These are phyloP conservation scores for Xerocomellus intermedius DNA, from an alignment of 768 basidiomycete species.

Conservation along the genomic window DNA sequence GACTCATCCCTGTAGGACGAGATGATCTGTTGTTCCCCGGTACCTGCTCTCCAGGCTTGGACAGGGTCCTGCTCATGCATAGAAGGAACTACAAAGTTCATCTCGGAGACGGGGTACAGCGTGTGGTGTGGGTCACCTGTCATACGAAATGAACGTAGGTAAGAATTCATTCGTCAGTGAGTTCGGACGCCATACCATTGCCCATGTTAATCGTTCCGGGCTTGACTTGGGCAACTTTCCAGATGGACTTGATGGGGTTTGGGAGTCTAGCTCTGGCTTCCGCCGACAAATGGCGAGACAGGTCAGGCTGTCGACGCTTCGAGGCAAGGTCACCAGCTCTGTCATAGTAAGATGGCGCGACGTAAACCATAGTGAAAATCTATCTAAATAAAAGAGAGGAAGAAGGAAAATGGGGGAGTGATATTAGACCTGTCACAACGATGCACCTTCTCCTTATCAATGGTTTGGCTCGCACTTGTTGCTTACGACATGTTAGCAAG, in stretches of 20 bases:
- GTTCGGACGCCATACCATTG: slow-evolving; percentile 25
- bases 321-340: slow-evolving; percentile 8
- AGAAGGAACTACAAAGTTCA: slow-evolving; percentile 37
- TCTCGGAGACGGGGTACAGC: slow-evolving; percentile 33
- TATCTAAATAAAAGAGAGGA: neutral
- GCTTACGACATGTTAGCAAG: slow-evolving; percentile 8
- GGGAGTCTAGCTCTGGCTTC: slow-evolving; percentile 35
- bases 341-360: slow-evolving; percentile 16
- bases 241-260: slow-evolving; percentile 38
- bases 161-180: neutral
- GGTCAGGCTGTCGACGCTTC: slow-evolving; percentile 30
- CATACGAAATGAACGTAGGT: neutral
- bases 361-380: slow-evolving; percentile 25
- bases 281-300: slow-evolving; percentile 35
- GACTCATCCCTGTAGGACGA: slow-evolving; percentile 31
- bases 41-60: slow-evolving; percentile 29
- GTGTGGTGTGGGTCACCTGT: slow-evolving; percentile 35
- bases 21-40: slow-evolving; percentile 27
- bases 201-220: slow-evolving; percentile 39
- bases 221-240: slow-evolving; percentile 36
- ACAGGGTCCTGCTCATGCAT: slow-evolving; percentile 30
- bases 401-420: neutral
- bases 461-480: neutral
- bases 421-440: neutral
- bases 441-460: slow-evolving; percentile 13